Evolutionary conservation across 805 yeast genomes (phyloP).

Genomic region (Yamadazyma philogaea): DNA sequence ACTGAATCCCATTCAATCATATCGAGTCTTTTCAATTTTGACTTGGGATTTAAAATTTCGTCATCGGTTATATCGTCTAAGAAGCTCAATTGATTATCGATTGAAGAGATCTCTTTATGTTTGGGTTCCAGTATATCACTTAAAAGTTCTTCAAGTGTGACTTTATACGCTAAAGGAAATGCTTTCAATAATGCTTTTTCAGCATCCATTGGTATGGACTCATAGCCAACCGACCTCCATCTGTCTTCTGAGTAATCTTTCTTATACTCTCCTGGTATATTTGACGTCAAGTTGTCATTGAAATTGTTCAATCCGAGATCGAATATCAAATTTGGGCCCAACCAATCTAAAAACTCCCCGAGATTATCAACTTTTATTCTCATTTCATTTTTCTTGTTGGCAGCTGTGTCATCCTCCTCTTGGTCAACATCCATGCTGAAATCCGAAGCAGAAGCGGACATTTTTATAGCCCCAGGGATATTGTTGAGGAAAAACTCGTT

Average conservation of each 20-base stretch:
- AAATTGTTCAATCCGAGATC: slow-evolving; percentile 29
- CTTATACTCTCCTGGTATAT: slow-evolving; percentile 7
- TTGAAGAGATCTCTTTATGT: slow-evolving; percentile 8
- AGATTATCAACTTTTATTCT: slow-evolving; percentile 25
- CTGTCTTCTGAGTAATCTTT: neutral
- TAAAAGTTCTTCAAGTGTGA: slow-evolving; percentile 34
- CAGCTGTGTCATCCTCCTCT: slow-evolving; percentile 31
- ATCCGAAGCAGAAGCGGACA: slow-evolving; percentile 20
- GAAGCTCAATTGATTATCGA: slow-evolving; percentile 32
- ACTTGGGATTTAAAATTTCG: slow-evolving; percentile 26
- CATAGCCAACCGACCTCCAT: neutral
- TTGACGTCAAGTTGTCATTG: slow-evolving; percentile 10
- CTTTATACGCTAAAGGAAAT: slow-evolving; percentile 32
- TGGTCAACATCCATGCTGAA: slow-evolving; percentile 37
- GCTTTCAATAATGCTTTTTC: slow-evolving; percentile 20
- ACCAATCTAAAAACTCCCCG: slow-evolving; percentile 34
- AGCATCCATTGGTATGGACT: slow-evolving; percentile 11
- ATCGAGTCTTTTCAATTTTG: slow-evolving; percentile 21
- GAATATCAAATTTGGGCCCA: slow-evolving; percentile 41
- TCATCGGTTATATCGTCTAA: slow-evolving; percentile 37
- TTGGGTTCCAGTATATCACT: slow-evolving; percentile 16
- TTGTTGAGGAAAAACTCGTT: slow-evolving; percentile 41
- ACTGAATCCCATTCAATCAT: slow-evolving; percentile 36
- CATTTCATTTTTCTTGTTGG: slow-evolving; percentile 29
- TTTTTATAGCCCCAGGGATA: slow-evolving; percentile 19